Base-by-base conservation (phyloP, 768 basidiomycete species). In the Harrya chromipes region DNA sequence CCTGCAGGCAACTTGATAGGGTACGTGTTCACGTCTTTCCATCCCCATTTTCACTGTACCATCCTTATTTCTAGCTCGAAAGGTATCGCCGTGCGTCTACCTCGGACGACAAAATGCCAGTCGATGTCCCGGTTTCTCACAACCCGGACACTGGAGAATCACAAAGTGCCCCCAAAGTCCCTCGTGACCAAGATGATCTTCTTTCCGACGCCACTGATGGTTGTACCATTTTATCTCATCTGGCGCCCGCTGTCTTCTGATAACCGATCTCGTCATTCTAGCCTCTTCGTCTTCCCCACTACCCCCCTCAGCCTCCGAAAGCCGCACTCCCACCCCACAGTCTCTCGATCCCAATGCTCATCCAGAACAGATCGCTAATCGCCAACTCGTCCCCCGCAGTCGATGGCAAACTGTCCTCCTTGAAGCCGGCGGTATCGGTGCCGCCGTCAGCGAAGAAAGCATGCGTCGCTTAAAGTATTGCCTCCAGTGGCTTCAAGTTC, bases 381-480 rank as follows among this genome's bases (percentile, higher is more conserved):
- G 75, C 20, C 79, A 85, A 61, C 81, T 89, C 10, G 81, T 77
- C 1, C 80, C 80, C 41, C 78, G 90, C n/a, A 87, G 87, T 65
- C 74, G 87, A 36, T 92, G 89, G 91, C 90, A 93, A 58, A 80
- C 86, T 0, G 79, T 94, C 23, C 71, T 94, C 35, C 74, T 87
- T 20, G 92, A 94, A 68, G 92, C 90, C 2, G 90, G 92, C 13
- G 92, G 92, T 0, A 74, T 95, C 29, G 81, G 90, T 49, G 90
- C 89, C 0, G 92, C 93, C 8, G 74, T 94, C 27, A 92, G 90
- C 65, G 91, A 94, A 54, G 93, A 94, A 67, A 92, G 85, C 60
- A 88, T 95, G 87, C 75, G 88, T 47, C 75, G 87, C 46, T 68
- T 95, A 35, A 83, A 84, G 63, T 94, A 94, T 62, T 92, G 89